Base-by-base conservation (phyloP, 1,284 basidiomycete genomes). In the Ustilago shanxiensis region DNA sequence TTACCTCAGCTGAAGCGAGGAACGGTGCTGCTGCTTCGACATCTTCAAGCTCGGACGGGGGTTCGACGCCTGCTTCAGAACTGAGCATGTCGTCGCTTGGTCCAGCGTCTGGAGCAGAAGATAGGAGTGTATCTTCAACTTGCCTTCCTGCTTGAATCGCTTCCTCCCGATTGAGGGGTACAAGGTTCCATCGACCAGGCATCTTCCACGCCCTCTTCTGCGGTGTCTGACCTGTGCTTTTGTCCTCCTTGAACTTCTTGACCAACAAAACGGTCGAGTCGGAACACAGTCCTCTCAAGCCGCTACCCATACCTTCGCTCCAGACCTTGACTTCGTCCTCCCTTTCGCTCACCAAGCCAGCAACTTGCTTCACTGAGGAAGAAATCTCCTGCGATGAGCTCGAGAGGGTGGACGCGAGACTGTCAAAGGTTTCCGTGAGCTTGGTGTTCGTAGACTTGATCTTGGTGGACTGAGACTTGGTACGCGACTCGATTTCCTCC, bases 221-320 rank as follows among this genome's bases (percentile, higher is more conserved):
- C 33, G 80, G 80, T 24, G 82, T 83, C n/a, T 67, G 60, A 14
- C 79, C 81, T 11, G 82, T 81, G 22, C 77, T 60, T 33, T 44
- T 66, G 37, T 79, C 66, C 47, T 66, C 44, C 26, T 59, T 65
- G 16, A 66, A 64, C n/a, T 49, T 61, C 24, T 58, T 45, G n/a
- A n/a, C 57, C 39, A 71, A 29, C 59, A 75, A 62, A 10, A 53
- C 20, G 3, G 52, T 64, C 29, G 75, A 73, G 39, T 76, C 73
- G 7, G 58, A 44, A 11, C 26, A 35, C 37, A 75, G 50, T 11
- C 39, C 68, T 14, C 47, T 47, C 37, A 76, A 35, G 28, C 54
- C 58, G 0, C 11, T 45, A 7, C 22, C 41, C 47, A 72, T 57
- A 35, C 52, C 59, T 24, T 60, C 65, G 31, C 41, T 61, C 70